Percentiles rank a stretch among this genome's conserved stretches.
Conservation (phyloP, 148 eudicot genomes). For the Dianthus caryophyllus region DNA sequence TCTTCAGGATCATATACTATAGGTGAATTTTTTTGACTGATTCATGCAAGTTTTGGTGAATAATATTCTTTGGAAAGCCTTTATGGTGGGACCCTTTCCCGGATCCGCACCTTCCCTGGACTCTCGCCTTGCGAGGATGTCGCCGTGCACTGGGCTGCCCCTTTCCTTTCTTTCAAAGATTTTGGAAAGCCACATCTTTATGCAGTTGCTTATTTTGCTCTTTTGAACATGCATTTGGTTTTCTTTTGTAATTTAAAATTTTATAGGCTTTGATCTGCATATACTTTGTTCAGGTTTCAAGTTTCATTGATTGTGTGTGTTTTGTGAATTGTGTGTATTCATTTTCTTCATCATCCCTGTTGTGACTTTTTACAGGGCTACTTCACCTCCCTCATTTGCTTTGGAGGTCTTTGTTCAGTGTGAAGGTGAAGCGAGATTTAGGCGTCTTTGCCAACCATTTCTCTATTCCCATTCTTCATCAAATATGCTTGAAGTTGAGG, state of each 20-base stretch:
- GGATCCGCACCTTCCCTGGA: too few species aligned
- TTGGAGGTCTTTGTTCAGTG: slow-evolving; percentile 95
- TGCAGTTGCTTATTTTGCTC: background rate
- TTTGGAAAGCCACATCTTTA: background rate
- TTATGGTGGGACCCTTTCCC: too few species aligned
- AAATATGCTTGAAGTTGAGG: slow-evolving; percentile 97
- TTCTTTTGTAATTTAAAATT: background rate
- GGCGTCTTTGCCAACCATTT: slow-evolving; percentile 92
- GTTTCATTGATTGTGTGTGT: background rate
- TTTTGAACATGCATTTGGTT: background rate
- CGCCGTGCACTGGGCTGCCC: too few species aligned
- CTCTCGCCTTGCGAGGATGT: too few species aligned
- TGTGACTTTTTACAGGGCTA: slow-evolving; percentile 51
- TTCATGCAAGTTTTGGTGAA: background rate
- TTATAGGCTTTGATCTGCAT: background rate
- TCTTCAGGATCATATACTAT: background rate
- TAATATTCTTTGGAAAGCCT: too few species aligned
- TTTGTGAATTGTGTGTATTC: background rate
- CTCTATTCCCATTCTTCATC: slow-evolving; percentile 93
- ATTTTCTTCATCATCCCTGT: background rate
- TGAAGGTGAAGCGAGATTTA: slow-evolving; percentile 94
- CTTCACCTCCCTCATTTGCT: slow-evolving; percentile 99
- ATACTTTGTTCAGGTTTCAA: background rate
- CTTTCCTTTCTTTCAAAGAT: too few species aligned
- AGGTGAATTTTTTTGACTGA: background rate